Percentiles rank a stretch among this genome's conserved stretches.
These are phyloP conservation scores for Erythrophleum ivorense DNA, from an alignment of 331 rosid genomes.

Conservation along the genomic window DNA sequence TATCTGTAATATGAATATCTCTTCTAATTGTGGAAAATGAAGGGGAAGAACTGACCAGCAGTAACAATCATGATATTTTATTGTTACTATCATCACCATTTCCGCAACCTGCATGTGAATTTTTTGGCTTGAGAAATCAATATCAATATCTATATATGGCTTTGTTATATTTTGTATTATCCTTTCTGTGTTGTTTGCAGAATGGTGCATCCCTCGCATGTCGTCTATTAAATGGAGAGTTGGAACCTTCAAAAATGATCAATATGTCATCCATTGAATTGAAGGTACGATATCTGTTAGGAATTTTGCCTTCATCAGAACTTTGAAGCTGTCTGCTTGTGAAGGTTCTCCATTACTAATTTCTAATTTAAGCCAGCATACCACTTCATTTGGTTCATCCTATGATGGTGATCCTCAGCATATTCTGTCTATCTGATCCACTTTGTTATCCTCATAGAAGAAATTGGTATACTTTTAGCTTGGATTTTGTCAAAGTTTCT, in stretches of 20 bases:
- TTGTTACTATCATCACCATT: neutral
- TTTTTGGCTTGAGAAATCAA: conserved; percentile 26
- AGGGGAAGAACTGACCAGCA: conserved; percentile 2
- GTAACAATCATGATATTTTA: conserved; percentile 25
- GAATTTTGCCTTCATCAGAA: conserved; percentile 3
- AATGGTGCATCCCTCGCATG: conserved; percentile 57
- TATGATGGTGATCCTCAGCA: conserved; percentile 3
- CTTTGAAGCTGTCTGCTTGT: conserved; percentile 12
- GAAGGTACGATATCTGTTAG: conserved; percentile 58
- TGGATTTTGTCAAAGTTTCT: conserved; percentile 15
- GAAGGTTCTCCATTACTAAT: conserved; percentile 14
- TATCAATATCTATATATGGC: conserved; percentile 23
- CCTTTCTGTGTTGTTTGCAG: conserved; percentile 48
- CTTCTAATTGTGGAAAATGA: conserved; percentile 6
- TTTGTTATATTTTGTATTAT: conserved; percentile 22
- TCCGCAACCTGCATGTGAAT: neutral
- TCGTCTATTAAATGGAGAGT: conserved; percentile 78
- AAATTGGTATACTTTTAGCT: conserved; percentile 18
- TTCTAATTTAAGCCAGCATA: conserved; percentile 24
- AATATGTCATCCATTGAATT: conserved; percentile 86
- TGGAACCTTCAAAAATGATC: conserved; percentile 76
- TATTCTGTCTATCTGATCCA: conserved; percentile 6
- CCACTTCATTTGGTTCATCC: conserved; percentile 25
- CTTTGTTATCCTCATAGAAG: conserved; percentile 17
- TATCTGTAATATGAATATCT: neutral